Conservation (phyloP, 352 stramenopile genomes). For the Plasmopara halstedii region DNA sequence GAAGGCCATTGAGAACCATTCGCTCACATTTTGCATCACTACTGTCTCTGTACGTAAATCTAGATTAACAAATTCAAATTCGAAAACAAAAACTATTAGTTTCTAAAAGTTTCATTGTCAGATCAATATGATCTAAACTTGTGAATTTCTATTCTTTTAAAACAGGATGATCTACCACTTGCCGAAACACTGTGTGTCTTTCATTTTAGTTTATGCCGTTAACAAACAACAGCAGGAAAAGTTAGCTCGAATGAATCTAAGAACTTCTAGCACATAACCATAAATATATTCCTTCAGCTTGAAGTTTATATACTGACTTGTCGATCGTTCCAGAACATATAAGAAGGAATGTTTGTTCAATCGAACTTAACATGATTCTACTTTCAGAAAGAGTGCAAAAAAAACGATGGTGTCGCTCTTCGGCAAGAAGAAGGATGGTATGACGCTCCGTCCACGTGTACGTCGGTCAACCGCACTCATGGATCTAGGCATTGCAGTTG, state of each 20-base stretch:
- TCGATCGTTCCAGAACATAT: constrained; percentile 24
- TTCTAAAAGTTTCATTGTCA: background rate
- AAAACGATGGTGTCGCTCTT: constrained; percentile 28
- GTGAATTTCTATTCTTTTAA: too few relatives aligned
- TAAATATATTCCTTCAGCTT: too few relatives aligned
- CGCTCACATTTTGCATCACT: background rate
- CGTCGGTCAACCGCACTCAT: constrained; percentile 49
- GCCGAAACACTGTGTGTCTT: too few relatives aligned
- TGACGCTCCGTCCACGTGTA: constrained; percentile 43
- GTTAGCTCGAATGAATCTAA: too few relatives aligned
- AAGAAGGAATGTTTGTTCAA: constrained; percentile 15
- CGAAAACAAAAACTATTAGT: background rate
- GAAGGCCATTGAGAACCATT: constrained; percentile 5
- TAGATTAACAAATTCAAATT: background rate
- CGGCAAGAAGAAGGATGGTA: constrained; percentile 39
- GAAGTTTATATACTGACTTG: too few relatives aligned
- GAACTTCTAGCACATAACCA: too few relatives aligned
- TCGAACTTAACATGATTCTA: constrained; percentile 11
- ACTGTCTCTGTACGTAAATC: too few relatives aligned
- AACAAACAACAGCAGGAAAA: too few relatives aligned
- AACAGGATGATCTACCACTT: too few relatives aligned
- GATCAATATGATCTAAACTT: too few relatives aligned
- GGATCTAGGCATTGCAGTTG: constrained; percentile 43
- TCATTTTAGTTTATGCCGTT: too few relatives aligned
- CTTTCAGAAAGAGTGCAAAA: background rate